A percentile compares a stretch with the other conserved stretches of the same genome.
Conservation (phyloP, 1,284 basidiomycete genomes). For the Leccinum pachyderme region DNA sequence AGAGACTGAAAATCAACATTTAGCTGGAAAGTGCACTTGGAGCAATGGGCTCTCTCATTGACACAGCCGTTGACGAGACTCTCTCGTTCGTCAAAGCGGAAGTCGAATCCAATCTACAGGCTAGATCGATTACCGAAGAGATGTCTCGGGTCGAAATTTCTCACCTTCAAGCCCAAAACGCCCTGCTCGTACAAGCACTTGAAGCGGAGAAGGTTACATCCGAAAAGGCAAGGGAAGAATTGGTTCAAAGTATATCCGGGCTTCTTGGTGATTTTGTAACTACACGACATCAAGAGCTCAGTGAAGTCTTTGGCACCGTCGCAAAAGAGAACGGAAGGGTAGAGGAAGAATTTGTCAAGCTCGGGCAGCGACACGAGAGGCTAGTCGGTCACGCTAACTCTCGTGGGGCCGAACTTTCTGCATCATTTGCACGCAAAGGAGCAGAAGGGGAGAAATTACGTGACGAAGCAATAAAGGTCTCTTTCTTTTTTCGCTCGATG, state of each 20-base stretch:
- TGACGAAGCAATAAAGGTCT: slow-evolving; percentile 62
- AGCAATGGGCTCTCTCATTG: slow-evolving; percentile 53
- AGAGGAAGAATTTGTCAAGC: slow-evolving; percentile 48
- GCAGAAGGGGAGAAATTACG: slow-evolving; percentile 54
- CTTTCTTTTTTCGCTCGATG: background rate
- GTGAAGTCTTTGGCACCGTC: slow-evolving; percentile 55
- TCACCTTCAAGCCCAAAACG: slow-evolving; percentile 73
- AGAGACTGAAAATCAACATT: slow-evolving; percentile 2
- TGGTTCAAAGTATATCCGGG: slow-evolving; percentile 69
- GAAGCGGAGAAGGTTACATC: slow-evolving; percentile 66
- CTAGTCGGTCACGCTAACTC: slow-evolving; percentile 42
- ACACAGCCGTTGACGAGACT: slow-evolving; percentile 59
- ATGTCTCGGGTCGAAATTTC: slow-evolving; percentile 60
- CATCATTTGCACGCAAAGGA: slow-evolving; percentile 45
- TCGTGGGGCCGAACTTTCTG: slow-evolving; percentile 41
- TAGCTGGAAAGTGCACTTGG: slow-evolving; percentile 56
- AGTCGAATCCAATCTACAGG: slow-evolving; percentile 48
- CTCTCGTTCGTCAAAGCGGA: slow-evolving; percentile 57
- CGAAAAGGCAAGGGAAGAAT: slow-evolving; percentile 65
- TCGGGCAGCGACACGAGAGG: slow-evolving; percentile 49
- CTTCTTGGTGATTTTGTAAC: slow-evolving; percentile 70
- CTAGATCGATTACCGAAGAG: slow-evolving; percentile 50
- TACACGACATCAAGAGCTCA: slow-evolving; percentile 68
- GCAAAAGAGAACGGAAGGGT: slow-evolving; percentile 56
- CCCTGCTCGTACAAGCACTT: slow-evolving; percentile 59